Percentiles rank a stretch among this genome's conserved stretches.
Conservation (phyloP, 108 stramenopile genomes). For the Cyclotella kingstonii region DNA sequence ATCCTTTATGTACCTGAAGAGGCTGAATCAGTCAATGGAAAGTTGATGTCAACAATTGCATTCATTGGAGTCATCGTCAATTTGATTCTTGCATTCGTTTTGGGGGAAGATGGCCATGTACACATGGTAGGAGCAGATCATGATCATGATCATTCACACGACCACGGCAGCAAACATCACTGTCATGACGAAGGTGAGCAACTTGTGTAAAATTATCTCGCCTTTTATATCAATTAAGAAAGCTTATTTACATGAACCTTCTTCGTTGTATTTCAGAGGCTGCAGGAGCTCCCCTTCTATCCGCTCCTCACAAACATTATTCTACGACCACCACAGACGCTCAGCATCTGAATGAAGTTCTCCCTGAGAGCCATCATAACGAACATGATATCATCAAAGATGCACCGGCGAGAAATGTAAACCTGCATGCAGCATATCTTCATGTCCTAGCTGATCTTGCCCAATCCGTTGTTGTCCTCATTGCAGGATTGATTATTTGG, state of each 20-base stretch:
- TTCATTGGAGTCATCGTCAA: conserved; percentile 92
- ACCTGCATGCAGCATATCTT: conserved; percentile 90
- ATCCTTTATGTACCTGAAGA: conserved; percentile 36
- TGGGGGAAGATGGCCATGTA: conserved; percentile 84
- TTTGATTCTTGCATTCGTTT: conserved; percentile 73
- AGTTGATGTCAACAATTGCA: conserved; percentile 85
- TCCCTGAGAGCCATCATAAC: too few relatives aligned
- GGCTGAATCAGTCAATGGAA: conserved; percentile 72
- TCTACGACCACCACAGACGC: conserved; percentile 14
- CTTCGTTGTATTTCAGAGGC: too few relatives aligned
- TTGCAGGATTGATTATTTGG: conserved; percentile 93
- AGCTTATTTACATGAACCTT: too few relatives aligned
- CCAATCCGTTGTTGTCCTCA: conserved; percentile 86
- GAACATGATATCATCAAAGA: background rate
- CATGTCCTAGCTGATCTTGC: conserved; percentile 94
- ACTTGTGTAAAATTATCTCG: conserved; percentile 35
- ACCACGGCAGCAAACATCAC: conserved; percentile 32
- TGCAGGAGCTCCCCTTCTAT: conserved; percentile 1
- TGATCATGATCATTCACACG: conserved; percentile 41
- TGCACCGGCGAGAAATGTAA: conserved; percentile 63
- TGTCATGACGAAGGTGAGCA: conserved; percentile 3
- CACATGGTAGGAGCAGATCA: conserved; percentile 63
- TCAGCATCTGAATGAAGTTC: conserved; percentile 34
- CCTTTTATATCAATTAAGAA: too few relatives aligned
- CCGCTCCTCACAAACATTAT: conserved; percentile 2